phyloP scores from a whole-genome alignment of 305 asterid species.

The Salvia sclarea region DNA sequence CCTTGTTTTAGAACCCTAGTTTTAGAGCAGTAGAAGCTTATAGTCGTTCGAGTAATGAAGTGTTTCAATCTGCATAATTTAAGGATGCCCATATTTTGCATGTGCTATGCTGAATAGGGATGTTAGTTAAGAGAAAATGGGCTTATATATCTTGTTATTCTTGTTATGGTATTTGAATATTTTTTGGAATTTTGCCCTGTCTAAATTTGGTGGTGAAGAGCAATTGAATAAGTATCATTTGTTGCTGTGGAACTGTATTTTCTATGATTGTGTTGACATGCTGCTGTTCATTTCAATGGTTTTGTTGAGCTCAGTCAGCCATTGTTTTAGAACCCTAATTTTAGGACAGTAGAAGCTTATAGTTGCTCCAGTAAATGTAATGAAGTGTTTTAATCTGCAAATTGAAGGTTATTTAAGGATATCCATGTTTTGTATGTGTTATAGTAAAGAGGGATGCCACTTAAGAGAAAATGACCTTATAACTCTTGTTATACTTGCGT shows the following conservation, averaged over 20 bases:
- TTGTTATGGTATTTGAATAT: too few species aligned
- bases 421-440: constrained; percentile 9
- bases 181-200: too few species aligned
- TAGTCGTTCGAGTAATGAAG: constrained; percentile 1
- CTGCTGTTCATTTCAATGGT: constrained; percentile 10
- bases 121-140: background rate
- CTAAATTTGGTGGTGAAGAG: constrained; percentile 55
- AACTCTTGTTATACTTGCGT: background rate
- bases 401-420: background rate
- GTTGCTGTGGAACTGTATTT: background rate
- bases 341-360: background rate
- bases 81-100: background rate
- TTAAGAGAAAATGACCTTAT: background rate
- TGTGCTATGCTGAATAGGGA: constrained; percentile 1
- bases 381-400: background rate
- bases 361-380: background rate
- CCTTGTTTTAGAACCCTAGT: background rate
- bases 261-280: background rate
- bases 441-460: background rate
- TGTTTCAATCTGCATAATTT: background rate
- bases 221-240: constrained; percentile 76
- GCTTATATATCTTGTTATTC: background rate
- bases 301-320: constrained; percentile 1
- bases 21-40: background rate
- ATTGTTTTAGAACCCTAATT: background rate